Evolutionary conservation across 768 basidiomycete species (phyloP).

Genomic region (Tricholoma sp.): DNA sequence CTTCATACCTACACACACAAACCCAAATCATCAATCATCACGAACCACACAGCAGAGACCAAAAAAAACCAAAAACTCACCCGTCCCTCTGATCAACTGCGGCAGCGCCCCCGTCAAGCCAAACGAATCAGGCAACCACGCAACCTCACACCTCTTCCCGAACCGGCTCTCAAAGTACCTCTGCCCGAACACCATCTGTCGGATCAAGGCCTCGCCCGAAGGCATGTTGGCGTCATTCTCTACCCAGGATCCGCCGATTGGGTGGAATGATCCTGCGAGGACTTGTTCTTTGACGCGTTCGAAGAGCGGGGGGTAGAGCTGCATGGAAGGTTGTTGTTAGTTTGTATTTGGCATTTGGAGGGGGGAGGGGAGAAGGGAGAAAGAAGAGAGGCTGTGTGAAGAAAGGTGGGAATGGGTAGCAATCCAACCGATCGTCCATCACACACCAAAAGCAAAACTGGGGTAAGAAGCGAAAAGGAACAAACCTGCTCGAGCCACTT

Average conservation of each 20-base stretch:
- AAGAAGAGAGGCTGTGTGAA: too few relatives aligned
- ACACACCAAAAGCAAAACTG: too few relatives aligned
- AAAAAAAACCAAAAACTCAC: constrained; percentile 19
- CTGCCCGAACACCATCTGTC: constrained; percentile 92
- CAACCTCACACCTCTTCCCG: constrained; percentile 67
- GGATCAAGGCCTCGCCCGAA: constrained; percentile 84
- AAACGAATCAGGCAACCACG: constrained; percentile 92
- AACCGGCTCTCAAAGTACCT: constrained; percentile 72
- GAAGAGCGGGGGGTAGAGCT: constrained; percentile 81
- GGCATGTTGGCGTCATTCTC: constrained; percentile 94
- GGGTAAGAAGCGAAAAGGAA: too few relatives aligned
- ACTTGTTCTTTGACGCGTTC: constrained; percentile 75
- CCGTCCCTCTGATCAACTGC: constrained; percentile 72
- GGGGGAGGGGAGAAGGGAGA: too few relatives aligned
- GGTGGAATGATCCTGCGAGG: constrained; percentile 73
- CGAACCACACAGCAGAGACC: not conserved
- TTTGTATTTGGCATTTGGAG: too few relatives aligned
- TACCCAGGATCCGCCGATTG: constrained; percentile 92
- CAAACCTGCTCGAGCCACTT: too few relatives aligned
- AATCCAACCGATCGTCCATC: too few relatives aligned
- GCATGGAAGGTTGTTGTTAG: too few relatives aligned
- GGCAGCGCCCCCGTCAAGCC: constrained; percentile 90
- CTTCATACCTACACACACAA: constrained; percentile 54
- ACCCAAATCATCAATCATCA: not conserved
- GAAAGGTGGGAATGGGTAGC: too few relatives aligned